Percentiles rank a stretch among this genome's conserved stretches.
phyloP scores from a whole-genome alignment of 2,329 filamentous ascomycete genomes.

The Exophiala sp. region DNA sequence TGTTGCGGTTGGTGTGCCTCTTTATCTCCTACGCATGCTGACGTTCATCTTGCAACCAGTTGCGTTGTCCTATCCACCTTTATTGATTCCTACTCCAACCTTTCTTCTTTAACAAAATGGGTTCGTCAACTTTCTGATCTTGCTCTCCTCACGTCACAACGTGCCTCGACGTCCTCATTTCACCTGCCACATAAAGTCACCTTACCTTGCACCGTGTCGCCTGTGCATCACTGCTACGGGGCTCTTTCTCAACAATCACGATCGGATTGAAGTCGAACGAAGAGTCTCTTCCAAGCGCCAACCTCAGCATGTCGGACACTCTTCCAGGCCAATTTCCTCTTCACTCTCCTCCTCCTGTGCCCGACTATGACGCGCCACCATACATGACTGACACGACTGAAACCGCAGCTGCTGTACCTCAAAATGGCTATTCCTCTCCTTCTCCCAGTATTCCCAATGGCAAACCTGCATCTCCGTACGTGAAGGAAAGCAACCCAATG shows the following conservation, averaged over 20 bases:
- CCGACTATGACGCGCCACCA: background rate
- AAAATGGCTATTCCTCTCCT: conserved; percentile 35
- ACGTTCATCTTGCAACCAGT: conserved; percentile 10
- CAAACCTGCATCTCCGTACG: conserved; percentile 53
- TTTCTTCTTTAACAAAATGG: conserved; percentile 19
- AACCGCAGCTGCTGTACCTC: conserved; percentile 32
- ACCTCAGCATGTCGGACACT: conserved; percentile 4
- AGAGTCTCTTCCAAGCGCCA: conserved; percentile 4
- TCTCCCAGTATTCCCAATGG: conserved; percentile 44
- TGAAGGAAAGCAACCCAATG: conserved; percentile 58
- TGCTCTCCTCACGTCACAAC: conserved; percentile 1
- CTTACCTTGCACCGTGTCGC: background rate
- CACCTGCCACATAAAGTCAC: background rate
- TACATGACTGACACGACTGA: conserved; percentile 27
- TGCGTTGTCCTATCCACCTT: conserved; percentile 7
- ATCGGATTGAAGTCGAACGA: conserved; percentile 1
- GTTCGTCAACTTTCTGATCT: conserved; percentile 10
- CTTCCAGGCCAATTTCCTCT: conserved; percentile 1
- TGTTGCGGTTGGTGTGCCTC: background rate
- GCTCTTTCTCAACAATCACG: background rate
- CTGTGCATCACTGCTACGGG: background rate
- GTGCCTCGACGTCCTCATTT: background rate
- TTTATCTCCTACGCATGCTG: conserved; percentile 13
- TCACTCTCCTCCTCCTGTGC: background rate
- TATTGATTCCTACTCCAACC: conserved; percentile 14